Percentiles rank a stretch among this genome's conserved stretches.
These are phyloP conservation scores for Tricharina praecox DNA, from an alignment of 495 filamentous ascomycete species.

Conservation along the genomic window DNA sequence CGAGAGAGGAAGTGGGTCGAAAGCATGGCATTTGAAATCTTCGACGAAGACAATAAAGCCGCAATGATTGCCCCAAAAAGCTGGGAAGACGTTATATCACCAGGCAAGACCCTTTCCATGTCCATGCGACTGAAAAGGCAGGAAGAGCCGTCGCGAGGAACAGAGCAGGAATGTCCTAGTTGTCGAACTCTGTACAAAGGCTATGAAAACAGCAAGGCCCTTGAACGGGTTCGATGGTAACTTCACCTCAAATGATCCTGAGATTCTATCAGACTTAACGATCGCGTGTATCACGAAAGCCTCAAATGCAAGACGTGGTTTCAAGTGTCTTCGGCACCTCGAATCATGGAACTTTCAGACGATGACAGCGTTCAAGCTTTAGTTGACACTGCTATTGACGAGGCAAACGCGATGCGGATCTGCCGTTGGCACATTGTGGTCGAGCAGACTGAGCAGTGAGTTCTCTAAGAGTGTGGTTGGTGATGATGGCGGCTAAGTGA, in stretches of 20 bases:
- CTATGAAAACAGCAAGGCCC: neutral
- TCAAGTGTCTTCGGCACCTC: neutral
- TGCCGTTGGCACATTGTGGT: no score
- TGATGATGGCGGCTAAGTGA: no score
- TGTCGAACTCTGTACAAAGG: neutral
- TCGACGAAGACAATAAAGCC: constrained; percentile 1
- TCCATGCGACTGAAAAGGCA: constrained; percentile 7
- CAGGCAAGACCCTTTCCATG: constrained; percentile 10
- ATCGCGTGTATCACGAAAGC: neutral
- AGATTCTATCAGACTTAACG: no score
- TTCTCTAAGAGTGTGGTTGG: no score
- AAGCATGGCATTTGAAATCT: constrained; percentile 5
- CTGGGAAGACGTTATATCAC: constrained; percentile 1
- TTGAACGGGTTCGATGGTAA: constrained; percentile 5
- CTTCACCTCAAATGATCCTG: neutral
- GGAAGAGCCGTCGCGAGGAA: neutral
- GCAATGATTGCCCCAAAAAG: neutral
- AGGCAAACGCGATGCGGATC: no score
- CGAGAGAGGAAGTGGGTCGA: constrained; percentile 2
- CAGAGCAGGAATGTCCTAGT: neutral
- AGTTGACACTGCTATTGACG: no score
- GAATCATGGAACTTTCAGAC: neutral
- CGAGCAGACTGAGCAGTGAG: no score
- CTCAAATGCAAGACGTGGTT: neutral
- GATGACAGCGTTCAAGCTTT: neutral